Base-by-base conservation (phyloP, 257 asterid species). In the Haberlea rhodopensis region DNA sequence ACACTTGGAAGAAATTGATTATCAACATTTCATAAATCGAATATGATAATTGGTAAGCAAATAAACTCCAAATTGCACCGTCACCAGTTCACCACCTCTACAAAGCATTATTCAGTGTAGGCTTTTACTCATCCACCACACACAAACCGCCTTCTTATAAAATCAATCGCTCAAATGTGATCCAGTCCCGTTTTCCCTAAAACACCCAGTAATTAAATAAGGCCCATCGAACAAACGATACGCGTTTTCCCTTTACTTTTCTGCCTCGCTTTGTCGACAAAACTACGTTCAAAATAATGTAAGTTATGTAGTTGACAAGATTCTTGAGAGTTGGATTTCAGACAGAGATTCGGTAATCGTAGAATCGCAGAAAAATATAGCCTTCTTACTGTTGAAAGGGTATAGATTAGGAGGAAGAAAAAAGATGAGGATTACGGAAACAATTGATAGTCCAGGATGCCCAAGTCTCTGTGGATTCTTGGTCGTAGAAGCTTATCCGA, bases 401-500 rank as follows among this genome's bases (percentile, higher is more conserved):
- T n/a, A 4, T 34, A 59, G 74, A 70, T 70, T 8, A 5, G 8
- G 19, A 26, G 57, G 40, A 28, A 62, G 46, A 61, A 23, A n/a
- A 62, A 75, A 73, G 64, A 80, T 75, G 89, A 75, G 79, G 85
- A 78, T 79, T 74, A 66, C 87, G 79, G 84, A 76, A 79, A 71
- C 88, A 23, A 45, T 85, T 60, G 88, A 81, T 80, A 78, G 80
- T 56, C 78, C 94, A 25, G 80, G 68, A 66, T 74, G 79, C 65
- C 82, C 81, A 10, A 51, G 74, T 75, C 53, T 74, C 5, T 78
- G 85, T 78, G 96, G 96, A 75, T 83, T 84, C 73, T 77, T 88
- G 83, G 91, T 88, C 63, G 85, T 88, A 65, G 88, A 87, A 75
- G 96, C 98, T 86, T 88, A 91, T 86, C 90, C 98, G 29, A 91